Conservation (phyloP, 257 asterid genomes). For the Leptodermis oblonga region DNA sequence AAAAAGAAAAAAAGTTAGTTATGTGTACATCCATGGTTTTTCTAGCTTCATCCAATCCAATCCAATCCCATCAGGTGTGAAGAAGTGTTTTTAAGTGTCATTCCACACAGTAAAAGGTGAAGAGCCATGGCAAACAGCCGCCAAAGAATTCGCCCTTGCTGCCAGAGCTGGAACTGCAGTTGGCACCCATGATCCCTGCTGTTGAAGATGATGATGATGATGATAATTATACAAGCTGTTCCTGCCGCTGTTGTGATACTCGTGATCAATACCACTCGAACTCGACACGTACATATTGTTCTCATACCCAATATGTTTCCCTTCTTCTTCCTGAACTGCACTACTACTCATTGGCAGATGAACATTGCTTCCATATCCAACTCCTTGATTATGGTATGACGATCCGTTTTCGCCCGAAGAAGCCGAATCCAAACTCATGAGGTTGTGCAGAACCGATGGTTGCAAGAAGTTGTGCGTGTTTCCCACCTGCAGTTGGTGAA, state of each 20-base stretch:
- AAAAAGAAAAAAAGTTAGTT: constrained; percentile 29
- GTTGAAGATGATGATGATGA: constrained; percentile 28
- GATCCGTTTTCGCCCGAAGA: constrained; percentile 5
- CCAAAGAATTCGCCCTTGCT: constrained; percentile 25
- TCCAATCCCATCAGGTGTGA: neutral
- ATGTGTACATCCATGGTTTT: constrained; percentile 27
- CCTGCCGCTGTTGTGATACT: no score
- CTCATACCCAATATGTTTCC: constrained; percentile 30
- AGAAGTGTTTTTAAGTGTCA: constrained; percentile 30
- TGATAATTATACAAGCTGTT: constrained; percentile 37
- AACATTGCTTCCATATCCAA: constrained; percentile 21
- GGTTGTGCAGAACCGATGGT: constrained; percentile 41
- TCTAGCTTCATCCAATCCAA: neutral
- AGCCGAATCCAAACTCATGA: constrained; percentile 46
- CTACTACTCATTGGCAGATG: constrained; percentile 29
- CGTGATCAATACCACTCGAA: no score
- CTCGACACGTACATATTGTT: constrained; percentile 36
- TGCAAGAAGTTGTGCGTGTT: constrained; percentile 40
- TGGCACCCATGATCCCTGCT: constrained; percentile 46
- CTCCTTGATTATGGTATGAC: constrained; percentile 20
- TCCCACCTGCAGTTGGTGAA: constrained; percentile 43
- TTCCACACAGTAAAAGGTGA: constrained; percentile 64
- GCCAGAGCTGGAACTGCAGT: constrained; percentile 41
- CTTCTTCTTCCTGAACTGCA: constrained; percentile 19
- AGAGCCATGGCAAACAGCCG: constrained; percentile 39